Base-by-base conservation (phyloP, 2,329 filamentous ascomycete genomes). In the Proliferodiscus dingleyae region DNA sequence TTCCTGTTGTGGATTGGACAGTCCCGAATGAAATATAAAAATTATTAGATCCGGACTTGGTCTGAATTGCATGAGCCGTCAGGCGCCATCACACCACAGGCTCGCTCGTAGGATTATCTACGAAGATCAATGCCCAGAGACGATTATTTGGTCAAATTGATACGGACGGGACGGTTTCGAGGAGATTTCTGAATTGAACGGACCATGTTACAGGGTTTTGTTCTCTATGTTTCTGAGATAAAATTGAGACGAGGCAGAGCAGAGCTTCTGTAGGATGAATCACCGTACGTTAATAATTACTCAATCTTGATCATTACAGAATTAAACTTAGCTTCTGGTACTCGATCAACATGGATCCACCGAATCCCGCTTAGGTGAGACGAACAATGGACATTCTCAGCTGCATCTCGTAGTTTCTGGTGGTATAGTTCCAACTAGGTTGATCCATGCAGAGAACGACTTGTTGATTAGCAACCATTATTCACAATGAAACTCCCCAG, bases 271-370 rank as follows among this genome's bases (percentile, higher is more conserved):
- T 37, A 3, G 23, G 18, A 9, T 18, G 34, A 15, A 15, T 37
- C 5, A 22, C 34, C 15, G 34, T 37, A 37, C 13, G 34, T 37
- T 37, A 2, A 9, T 4, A 6, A 11, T 34, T 21, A 10, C 10
- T 23, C 15, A 5, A 4, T 10, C 21, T 19, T 37, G 32, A 34
- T 11, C 22, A 16, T 37, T 23, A 19, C n/a, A 21, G n/a, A 24
- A 4, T 5, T 18, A 22, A 26, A 26, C 11, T 26, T n/a, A 33
- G 36, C 18, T 15, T n/a, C 4, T 39, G 41, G 26, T 48, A 3
- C 32, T 45, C 18, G 39, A 34, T 21, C 45, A 38, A 16, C 26
- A n/a, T 37, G 46, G 46, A 15, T 15, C n/a, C n/a, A n/a, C n/a
- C 9, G 37, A 45, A 11, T 4, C 29, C 22, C 3, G 45, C n/a